A percentile compares a stretch with the other conserved stretches of the same genome.
Conservation (phyloP, 495 filamentous ascomycete genomes). For the Tuber melanosporum region DNA sequence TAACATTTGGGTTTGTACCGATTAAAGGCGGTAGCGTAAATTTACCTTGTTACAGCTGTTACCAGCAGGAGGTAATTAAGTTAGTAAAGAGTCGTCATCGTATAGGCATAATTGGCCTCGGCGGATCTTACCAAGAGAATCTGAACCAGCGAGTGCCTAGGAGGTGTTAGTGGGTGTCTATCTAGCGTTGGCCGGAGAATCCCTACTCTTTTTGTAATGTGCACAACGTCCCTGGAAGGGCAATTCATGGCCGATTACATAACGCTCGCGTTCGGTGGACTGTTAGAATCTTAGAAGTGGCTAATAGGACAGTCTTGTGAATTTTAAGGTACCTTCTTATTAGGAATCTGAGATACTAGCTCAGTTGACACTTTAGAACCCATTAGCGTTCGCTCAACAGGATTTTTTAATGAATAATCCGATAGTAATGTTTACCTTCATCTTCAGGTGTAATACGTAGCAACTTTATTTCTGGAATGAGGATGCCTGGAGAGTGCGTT, state of each 20-base stretch:
- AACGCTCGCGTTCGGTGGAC: conserved; percentile 64
- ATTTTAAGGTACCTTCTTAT: conserved; percentile 32
- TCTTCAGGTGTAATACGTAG: conserved; percentile 58
- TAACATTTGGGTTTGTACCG: not conserved
- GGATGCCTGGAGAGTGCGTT: conserved; percentile 47
- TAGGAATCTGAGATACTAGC: conserved; percentile 2
- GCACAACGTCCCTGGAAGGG: conserved; percentile 66
- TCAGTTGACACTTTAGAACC: not conserved
- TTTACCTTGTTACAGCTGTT: conserved; percentile 43
- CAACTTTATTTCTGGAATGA: conserved; percentile 74
- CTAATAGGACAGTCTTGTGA: conserved; percentile 46
- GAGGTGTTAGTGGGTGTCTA: not conserved
- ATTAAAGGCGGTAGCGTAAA: not conserved
- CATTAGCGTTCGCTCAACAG: not conserved
- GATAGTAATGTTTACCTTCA: conserved; percentile 3
- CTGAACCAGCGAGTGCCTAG: conserved; percentile 66
- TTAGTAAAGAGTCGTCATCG: not conserved
- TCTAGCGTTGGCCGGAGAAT: not conserved
- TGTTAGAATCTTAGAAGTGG: not conserved
- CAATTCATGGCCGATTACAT: conserved; percentile 71
- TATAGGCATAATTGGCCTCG: not conserved
- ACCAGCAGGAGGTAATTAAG: not conserved
- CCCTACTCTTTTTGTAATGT: conserved; percentile 70
- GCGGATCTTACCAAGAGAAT: conserved; percentile 48
- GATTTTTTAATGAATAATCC: not conserved